Evolutionary conservation across 1,139 yeast species (phyloP).

Genomic region (Magnusiomyces suaveolens): DNA sequence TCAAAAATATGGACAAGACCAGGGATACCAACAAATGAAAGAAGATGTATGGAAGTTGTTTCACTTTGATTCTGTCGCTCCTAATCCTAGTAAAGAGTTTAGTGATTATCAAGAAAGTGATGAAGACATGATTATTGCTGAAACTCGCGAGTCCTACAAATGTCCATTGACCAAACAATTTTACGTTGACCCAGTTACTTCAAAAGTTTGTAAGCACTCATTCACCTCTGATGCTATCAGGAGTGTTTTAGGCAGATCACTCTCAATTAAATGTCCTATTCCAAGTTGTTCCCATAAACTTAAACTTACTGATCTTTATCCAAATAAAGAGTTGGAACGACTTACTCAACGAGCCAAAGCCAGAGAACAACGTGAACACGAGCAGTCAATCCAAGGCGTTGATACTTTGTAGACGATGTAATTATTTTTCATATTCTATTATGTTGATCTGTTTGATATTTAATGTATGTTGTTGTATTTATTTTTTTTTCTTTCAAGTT

Average conservation of each 20-base stretch:
- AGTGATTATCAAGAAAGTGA: slow-evolving; percentile 21
- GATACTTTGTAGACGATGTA: slow-evolving; percentile 25
- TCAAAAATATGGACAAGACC: slow-evolving; percentile 7
- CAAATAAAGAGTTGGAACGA: slow-evolving; percentile 18
- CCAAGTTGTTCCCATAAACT: slow-evolving; percentile 21
- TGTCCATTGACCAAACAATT: slow-evolving; percentile 25
- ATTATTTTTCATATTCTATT: not conserved
- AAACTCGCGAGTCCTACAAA: slow-evolving; percentile 22
- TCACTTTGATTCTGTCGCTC: slow-evolving; percentile 19
- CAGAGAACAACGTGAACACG: slow-evolving; percentile 16
- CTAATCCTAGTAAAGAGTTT: slow-evolving; percentile 18
- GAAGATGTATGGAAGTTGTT: slow-evolving; percentile 18
- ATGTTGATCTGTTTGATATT: not conserved
- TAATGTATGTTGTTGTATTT: not conserved
- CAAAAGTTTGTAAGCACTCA: slow-evolving; percentile 23
- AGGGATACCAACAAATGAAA: slow-evolving; percentile 5
- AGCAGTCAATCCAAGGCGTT: slow-evolving; percentile 15
- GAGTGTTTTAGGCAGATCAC: slow-evolving; percentile 15
- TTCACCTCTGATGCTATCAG: slow-evolving; percentile 21
- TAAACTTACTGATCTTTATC: slow-evolving; percentile 10
- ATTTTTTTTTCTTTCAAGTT: not conserved
- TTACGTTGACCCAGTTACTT: slow-evolving; percentile 24
- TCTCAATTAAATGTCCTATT: slow-evolving; percentile 21
- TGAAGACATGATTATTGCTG: slow-evolving; percentile 24
- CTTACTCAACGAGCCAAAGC: slow-evolving; percentile 21